Evolutionary conservation across 2,329 filamentous ascomycete species (phyloP).

Genomic region (Venturia nashicola): DNA sequence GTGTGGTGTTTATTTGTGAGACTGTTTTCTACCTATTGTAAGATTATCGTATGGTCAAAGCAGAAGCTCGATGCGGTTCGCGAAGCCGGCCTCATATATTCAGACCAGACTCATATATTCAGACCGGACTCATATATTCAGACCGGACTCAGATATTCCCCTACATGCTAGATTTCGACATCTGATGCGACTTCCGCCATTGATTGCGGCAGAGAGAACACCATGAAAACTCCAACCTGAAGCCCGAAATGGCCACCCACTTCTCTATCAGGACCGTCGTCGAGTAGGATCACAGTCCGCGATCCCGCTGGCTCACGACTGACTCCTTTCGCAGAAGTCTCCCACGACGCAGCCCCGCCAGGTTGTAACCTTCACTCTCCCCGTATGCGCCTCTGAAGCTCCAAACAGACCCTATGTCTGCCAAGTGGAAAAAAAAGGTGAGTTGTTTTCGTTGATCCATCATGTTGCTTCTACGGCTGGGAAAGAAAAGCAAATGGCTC

Average conservation of each 20-base stretch:
- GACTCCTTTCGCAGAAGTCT: background rate
- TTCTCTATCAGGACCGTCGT: background rate
- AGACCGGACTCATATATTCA: background rate
- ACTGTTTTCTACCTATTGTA: background rate
- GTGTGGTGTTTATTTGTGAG: conserved; percentile 9
- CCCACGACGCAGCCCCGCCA: background rate
- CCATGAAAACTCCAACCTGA: background rate
- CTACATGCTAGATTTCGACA: too few relatives aligned
- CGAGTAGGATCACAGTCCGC: background rate
- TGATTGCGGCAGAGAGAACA: background rate
- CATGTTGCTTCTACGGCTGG: background rate
- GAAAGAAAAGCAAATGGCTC: background rate
- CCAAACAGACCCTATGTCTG: background rate
- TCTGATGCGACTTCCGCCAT: background rate
- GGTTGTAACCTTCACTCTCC: background rate
- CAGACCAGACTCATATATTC: too few relatives aligned
- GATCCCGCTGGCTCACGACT: background rate
- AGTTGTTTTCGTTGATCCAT: background rate
- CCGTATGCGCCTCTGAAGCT: background rate
- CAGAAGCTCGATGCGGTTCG: background rate
- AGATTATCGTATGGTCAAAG: background rate
- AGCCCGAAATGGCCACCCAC: background rate
- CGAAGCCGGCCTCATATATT: too few relatives aligned
- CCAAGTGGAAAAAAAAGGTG: background rate
- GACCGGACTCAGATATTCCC: background rate